These are phyloP conservation scores for Amanita molliuscula DNA, from an alignment of 768 basidiomycete genomes.

Conservation along the genomic window DNA sequence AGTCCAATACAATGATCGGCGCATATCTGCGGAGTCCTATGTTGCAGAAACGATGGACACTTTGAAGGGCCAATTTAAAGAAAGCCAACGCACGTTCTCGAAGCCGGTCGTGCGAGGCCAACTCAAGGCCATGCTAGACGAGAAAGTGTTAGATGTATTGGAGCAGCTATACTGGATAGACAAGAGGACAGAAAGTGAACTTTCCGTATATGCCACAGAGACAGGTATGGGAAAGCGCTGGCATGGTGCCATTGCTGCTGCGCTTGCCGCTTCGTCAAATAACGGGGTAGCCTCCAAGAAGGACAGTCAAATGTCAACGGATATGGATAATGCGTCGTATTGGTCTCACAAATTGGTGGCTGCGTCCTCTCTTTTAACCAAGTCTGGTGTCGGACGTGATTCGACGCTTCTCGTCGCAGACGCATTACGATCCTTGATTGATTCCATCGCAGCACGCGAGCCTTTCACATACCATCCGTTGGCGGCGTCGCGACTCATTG, in stretches of 20 bases:
- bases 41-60: slow-evolving; percentile 95
- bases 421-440: slow-evolving; percentile 81
- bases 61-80: slow-evolving; percentile 84
- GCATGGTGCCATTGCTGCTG: not conserved
- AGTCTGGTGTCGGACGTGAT: slow-evolving; percentile 91
- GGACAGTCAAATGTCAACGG: slow-evolving; percentile 32
- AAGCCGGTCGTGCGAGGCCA: slow-evolving; percentile 83
- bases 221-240: slow-evolving; percentile 1
- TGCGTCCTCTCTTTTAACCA: slow-evolving; percentile 86
- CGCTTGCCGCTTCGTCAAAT: not conserved
- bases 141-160: slow-evolving; percentile 93
- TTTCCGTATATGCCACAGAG: slow-evolving; percentile 4
- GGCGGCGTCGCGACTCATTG: slow-evolving; percentile 79
- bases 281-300: not conserved
- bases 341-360: slow-evolving; percentile 98
- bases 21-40: slow-evolving; percentile 92
- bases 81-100: slow-evolving; percentile 75
- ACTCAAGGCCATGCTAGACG: slow-evolving; percentile 89
- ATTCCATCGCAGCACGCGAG: slow-evolving; percentile 79
- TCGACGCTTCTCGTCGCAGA: slow-evolving; percentile 93
- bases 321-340: slow-evolving; percentile 72
- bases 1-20: slow-evolving; percentile 94
- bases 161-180: slow-evolving; percentile 98
- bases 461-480: slow-evolving; percentile 88
- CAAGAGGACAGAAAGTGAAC: slow-evolving; percentile 41